These are phyloP conservation scores for Colletotrichum lentis DNA, from an alignment of 2,329 filamentous ascomycete genomes.

Conservation along the genomic window DNA sequence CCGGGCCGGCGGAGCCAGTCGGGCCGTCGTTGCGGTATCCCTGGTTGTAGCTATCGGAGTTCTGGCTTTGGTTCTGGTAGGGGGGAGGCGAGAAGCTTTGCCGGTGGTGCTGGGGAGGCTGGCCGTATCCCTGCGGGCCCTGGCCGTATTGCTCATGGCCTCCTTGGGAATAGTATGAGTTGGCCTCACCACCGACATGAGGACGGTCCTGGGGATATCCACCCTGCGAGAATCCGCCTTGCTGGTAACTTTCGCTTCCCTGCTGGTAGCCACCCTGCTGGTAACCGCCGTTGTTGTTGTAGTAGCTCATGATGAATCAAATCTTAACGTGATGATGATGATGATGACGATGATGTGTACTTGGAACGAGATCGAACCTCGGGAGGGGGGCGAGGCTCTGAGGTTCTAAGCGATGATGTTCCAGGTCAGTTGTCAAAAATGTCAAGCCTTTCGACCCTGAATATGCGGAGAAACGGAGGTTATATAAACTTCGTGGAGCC, in stretches of 20 bases:
- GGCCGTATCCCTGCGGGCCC: slow-evolving; percentile 30
- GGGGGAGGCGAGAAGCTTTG: slow-evolving; percentile 25
- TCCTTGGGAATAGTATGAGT: slow-evolving; percentile 31
- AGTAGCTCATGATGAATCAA: slow-evolving; percentile 25
- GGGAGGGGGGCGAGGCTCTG: too few relatives aligned
- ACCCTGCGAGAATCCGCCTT: slow-evolving; percentile 17
- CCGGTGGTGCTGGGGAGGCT: slow-evolving; percentile 31
- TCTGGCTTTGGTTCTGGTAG: slow-evolving; percentile 25
- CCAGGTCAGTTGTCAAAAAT: not conserved
- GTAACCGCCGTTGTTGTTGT: slow-evolving; percentile 26
- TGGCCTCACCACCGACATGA: slow-evolving; percentile 20
- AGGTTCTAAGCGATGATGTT: slow-evolving; percentile 4
- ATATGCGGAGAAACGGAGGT: slow-evolving; percentile 31
- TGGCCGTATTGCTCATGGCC: slow-evolving; percentile 6
- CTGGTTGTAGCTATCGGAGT: slow-evolving; percentile 19
- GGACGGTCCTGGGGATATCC: slow-evolving; percentile 17
- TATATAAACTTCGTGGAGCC: slow-evolving; percentile 33
- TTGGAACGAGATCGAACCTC: not conserved
- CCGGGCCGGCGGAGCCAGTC: slow-evolving; percentile 35
- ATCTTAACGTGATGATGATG: not conserved
- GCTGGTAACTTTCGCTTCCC: slow-evolving; percentile 9
- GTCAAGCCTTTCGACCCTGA: not conserved
- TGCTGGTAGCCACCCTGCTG: slow-evolving; percentile 22
- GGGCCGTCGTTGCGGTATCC: slow-evolving; percentile 33
- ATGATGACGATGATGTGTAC: too few relatives aligned